Evolutionary conservation across 257 asterid species (phyloP).

Genomic region (Solanum corneliomulleri): DNA sequence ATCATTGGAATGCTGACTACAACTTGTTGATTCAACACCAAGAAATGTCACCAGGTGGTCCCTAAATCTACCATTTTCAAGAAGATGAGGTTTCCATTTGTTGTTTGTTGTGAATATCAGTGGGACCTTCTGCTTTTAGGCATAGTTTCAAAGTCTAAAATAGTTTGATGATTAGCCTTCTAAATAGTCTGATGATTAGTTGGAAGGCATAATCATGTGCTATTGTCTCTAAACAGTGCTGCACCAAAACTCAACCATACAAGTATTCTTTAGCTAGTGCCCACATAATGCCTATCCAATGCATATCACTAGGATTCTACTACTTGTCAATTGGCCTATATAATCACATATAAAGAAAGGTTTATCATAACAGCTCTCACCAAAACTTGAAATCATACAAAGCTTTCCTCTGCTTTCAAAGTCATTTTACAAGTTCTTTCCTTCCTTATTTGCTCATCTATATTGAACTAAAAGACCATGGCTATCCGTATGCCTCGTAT

Average conservation of each 20-base stretch:
- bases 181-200: background rate
- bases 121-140: background rate
- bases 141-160: background rate
- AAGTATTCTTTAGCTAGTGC: background rate
- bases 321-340: background rate
- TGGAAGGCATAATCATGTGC: constrained; percentile 1
- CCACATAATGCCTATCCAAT: background rate
- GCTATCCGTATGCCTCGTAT: constrained; percentile 7
- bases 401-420: background rate
- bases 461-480: background rate
- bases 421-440: background rate
- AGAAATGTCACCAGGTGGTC: background rate
- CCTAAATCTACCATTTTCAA: background rate
- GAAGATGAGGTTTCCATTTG: background rate
- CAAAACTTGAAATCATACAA: background rate
- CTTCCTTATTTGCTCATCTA: background rate
- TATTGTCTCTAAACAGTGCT: background rate
- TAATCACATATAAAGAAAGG: background rate
- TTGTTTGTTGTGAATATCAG: background rate
- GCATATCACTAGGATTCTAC: background rate
- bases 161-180: background rate
- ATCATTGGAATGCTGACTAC: background rate
- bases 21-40: background rate
- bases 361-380: background rate
- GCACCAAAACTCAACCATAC: background rate